Base-by-base conservation (phyloP, 176 grass and related monocot species). In the Tuctoria greenei region DNA sequence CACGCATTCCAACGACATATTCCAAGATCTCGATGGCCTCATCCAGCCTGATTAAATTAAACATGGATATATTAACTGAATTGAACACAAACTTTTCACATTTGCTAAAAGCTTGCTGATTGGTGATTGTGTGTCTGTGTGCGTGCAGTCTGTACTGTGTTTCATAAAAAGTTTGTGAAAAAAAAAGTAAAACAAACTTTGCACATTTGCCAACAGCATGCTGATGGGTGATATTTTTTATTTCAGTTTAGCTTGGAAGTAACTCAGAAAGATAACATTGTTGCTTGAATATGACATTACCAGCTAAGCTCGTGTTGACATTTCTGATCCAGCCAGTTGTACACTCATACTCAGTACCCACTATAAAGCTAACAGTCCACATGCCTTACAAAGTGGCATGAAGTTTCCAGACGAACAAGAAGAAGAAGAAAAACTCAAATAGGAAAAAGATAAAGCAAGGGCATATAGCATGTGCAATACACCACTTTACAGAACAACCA, bases 1-100 rank as follows among this genome's bases (percentile, higher is more conserved):
- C 96, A 10, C 96, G 90, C 77, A 99, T 90, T 50, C 83, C 92
- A 5, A 99, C 92, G 23, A 99, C 87, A 69, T 85, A 75, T 67
- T 99, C 96, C 82, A 99, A 88, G 58, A 95, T 92, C 70, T 99
- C 96, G 17, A 99, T 95, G 13, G 96, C 96, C 57, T 92, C 89
- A 64, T 90, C 89, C 59, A 95, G 73, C 75, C 96, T 99, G 85
- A 37, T 57, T 78, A 88, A 88, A 84, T 16, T 67, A 58, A 43
- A 66, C 13, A 31, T n/a, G 67, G 45, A 34, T 51, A 16, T 17
- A 34, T 61, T 61, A 64, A 64, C n/a, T 24, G 57, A 47, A 72
- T 31, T 39, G 9, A 78, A 11, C 24, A 44, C 12, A 74, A 11
- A 52, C 1, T 36, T 42, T 43, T 67, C 79, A 15, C 72, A 52